A percentile compares a stretch with the other conserved stretches of the same genome.
phyloP scores from a whole-genome alignment of 2,329 filamentous ascomycete genomes.

The Sporothrix euskadiensis region DNA sequence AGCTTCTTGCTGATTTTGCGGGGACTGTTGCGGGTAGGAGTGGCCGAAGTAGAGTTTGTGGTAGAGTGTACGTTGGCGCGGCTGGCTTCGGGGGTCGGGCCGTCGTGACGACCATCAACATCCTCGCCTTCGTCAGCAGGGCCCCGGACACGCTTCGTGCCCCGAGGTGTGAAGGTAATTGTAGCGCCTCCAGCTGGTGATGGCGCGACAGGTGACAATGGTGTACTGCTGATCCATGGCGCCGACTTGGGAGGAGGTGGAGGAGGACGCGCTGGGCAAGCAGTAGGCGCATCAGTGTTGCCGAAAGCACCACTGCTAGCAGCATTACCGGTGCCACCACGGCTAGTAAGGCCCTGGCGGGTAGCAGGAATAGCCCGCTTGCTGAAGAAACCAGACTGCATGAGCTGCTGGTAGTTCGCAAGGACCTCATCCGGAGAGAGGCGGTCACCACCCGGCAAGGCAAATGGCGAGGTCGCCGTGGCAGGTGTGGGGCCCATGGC shows the following conservation, averaged over 20 bases:
- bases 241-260: constrained; percentile 13
- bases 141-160: constrained; percentile 53
- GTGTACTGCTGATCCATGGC: not conserved
- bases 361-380: constrained; percentile 60
- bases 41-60: constrained; percentile 21
- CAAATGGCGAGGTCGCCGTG: not conserved
- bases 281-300: not conserved
- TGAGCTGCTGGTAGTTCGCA: constrained; percentile 57
- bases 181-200: constrained; percentile 2
- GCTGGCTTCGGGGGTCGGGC: not conserved
- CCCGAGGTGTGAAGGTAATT: constrained; percentile 33
- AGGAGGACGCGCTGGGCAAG: not conserved
- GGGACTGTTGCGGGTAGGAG: constrained; percentile 29
- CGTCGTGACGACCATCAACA: not conserved
- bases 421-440: constrained; percentile 54
- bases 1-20: constrained; percentile 53
- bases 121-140: constrained; percentile 33
- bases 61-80: not conserved
- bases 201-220: constrained; percentile 25
- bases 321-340: not conserved
- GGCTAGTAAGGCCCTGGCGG: constrained; percentile 45
- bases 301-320: not conserved
- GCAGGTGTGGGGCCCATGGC: not conserved
- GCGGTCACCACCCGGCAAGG: constrained; percentile 30
- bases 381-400: constrained; percentile 60